Conservation (phyloP, 306 rosid species). For the Cicer cuneatum region DNA sequence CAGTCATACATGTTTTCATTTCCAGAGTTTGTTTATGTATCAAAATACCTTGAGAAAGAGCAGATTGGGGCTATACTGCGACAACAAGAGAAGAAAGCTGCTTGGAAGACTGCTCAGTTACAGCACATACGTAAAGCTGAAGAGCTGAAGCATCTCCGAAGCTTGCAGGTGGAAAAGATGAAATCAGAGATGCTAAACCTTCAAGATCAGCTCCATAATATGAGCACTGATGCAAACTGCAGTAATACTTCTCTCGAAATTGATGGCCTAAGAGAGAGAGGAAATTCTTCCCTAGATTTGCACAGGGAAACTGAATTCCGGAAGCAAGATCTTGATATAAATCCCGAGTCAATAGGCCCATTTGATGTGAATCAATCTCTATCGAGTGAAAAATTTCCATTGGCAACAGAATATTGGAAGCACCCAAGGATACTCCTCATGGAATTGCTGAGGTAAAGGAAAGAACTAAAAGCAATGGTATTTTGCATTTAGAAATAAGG, state of each 20-base stretch:
- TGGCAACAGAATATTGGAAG: conserved; percentile 52
- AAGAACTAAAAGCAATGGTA: conserved; percentile 41
- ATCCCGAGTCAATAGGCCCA: conserved; percentile 45
- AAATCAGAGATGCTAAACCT: conserved; percentile 90
- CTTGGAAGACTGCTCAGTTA: conserved; percentile 84
- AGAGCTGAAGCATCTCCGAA: conserved; percentile 75
- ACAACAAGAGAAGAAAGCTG: conserved; percentile 89
- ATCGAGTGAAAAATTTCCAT: conserved; percentile 46
- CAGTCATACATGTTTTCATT: conserved; percentile 87
- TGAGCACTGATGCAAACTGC: conserved; percentile 56
- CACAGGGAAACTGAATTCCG: conserved; percentile 41
- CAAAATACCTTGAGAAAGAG: conserved; percentile 87
- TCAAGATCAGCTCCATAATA: conserved; percentile 70
- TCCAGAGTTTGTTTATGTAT: conserved; percentile 77
- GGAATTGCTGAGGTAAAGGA: conserved; percentile 62
- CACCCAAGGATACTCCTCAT: conserved; percentile 52
- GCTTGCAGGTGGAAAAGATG: conserved; percentile 95
- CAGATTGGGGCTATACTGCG: conserved; percentile 86
- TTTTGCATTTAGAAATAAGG: conserved; percentile 51
- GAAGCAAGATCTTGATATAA: conserved; percentile 53
- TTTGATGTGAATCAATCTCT: conserved; percentile 60
- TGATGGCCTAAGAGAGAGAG: conserved; percentile 62
- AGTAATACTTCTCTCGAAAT: conserved; percentile 57
- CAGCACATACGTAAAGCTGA: conserved; percentile 70
- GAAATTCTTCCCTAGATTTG: conserved; percentile 48